These are phyloP conservation scores for Sparassis latifolia DNA, from an alignment of 1,284 basidiomycete species.

Conservation along the genomic window DNA sequence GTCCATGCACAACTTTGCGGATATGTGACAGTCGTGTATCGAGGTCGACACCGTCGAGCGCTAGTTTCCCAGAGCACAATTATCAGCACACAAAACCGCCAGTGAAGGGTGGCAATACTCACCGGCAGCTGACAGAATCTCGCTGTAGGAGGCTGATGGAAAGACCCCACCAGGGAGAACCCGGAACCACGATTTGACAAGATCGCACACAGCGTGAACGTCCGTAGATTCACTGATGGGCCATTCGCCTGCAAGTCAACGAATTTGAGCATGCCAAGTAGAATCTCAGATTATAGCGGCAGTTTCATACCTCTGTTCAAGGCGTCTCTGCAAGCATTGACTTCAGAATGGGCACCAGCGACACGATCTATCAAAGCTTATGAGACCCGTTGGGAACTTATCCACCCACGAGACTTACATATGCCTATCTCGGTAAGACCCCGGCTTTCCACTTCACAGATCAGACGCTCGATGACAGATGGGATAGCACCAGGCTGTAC, in stretches of 20 bases:
- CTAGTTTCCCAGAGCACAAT: not conserved
- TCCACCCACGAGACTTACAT: constrained; percentile 41
- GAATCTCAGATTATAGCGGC: not conserved
- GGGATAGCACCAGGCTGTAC: constrained; percentile 56
- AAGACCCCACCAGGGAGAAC: constrained; percentile 73
- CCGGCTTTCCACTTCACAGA: constrained; percentile 64
- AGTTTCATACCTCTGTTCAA: constrained; percentile 55
- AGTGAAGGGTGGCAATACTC: constrained; percentile 20
- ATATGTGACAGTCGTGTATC: constrained; percentile 60
- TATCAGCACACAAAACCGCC: not conserved
- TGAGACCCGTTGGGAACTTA: not conserved
- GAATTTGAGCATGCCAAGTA: not conserved
- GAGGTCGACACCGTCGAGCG: constrained; percentile 29
- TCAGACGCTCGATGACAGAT: constrained; percentile 53
- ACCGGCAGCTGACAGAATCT: constrained; percentile 68
- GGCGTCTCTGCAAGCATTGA: constrained; percentile 61
- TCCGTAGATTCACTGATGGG: constrained; percentile 57
- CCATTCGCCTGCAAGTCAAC: constrained; percentile 39
- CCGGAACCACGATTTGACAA: constrained; percentile 81
- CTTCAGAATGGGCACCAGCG: constrained; percentile 69
- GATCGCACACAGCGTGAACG: constrained; percentile 74
- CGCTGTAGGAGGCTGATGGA: constrained; percentile 59
- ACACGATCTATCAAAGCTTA: constrained; percentile 54
- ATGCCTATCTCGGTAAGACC: constrained; percentile 78
- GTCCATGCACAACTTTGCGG: constrained; percentile 55